Percentiles rank a stretch among this genome's conserved stretches.
phyloP scores from a whole-genome alignment of 2,329 filamentous ascomycete species.

The Aspergillus clavatus region DNA sequence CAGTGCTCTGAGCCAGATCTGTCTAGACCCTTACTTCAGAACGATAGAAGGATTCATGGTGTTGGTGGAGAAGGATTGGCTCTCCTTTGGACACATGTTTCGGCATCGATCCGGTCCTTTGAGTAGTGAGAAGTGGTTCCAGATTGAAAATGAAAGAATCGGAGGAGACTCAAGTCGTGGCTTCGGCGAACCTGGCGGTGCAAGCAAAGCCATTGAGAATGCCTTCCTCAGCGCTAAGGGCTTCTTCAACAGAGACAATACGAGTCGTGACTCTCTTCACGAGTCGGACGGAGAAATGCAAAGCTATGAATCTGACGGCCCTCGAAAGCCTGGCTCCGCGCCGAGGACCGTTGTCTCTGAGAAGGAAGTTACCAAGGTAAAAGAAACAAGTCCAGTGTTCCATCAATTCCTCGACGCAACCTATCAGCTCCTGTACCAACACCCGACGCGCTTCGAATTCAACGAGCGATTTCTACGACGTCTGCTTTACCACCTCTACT shows the following conservation, averaged over 20 bases:
- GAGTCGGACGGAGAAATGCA: conserved; percentile 57
- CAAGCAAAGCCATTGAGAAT: conserved; percentile 75
- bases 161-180: conserved; percentile 47
- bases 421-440: conserved; percentile 81
- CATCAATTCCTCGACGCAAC: conserved; percentile 95
- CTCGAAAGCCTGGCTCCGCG: conserved; percentile 34
- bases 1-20: conserved; percentile 83
- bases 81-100: conserved; percentile 98
- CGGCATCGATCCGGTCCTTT: conserved; percentile 83
- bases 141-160: conserved; percentile 73
- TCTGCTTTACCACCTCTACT: conserved; percentile 87
- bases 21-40: conserved; percentile 91
- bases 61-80: conserved; percentile 93
- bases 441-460: conserved; percentile 88
- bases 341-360: conserved; percentile 43
- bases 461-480: conserved; percentile 89
- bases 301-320: conserved; percentile 45
- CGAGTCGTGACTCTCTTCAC: conserved; percentile 57
- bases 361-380: conserved; percentile 67
- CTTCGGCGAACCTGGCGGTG: conserved; percentile 40
- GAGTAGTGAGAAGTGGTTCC: conserved; percentile 91
- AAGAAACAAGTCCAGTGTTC: conserved; percentile 92
- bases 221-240: conserved; percentile 78
- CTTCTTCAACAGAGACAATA: conserved; percentile 78
- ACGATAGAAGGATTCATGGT: conserved; percentile 94